Evolutionary conservation across 2,329 filamentous ascomycete species (phyloP), one percentile per base, ranked within the genome.

Genomic region (Diaporthe amygdali): DNA sequence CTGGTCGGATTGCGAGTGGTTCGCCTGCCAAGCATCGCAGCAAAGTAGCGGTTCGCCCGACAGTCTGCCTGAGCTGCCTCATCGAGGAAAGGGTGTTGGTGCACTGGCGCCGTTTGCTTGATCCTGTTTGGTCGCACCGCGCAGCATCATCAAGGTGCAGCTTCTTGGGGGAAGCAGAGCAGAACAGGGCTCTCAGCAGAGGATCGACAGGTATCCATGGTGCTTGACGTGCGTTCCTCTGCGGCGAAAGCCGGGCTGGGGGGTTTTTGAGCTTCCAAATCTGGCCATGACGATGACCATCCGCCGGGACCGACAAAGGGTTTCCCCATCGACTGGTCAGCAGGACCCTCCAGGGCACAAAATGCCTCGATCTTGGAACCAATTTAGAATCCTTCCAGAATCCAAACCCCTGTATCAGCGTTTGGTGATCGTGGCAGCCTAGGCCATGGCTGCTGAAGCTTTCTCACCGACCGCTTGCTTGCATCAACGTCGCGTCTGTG

Each of bases 31-130:
- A 49, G 59, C 55, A 46, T 47, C 46, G 22, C 67, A 59, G 25
- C 51, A n/a, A n/a, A n/a, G n/a, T n/a, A 37, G n/a, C 10, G 27
- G 54, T 67, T 51, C 63, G 68, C 68, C 66, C 39, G 44, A 25
- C 63, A 59, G 63, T 71, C 63, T 54, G 69, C 69, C 64, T 44
- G 7, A 44, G 51, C 52, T 44, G 66, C 55, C 66, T 59, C 49
- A 41, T 66, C 37, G 25, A 69, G 32, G n/a, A 41, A 47, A n/a
- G 49, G n/a, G 41, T 46, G 64, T 56, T 14, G 32, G 61, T 44
- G 27, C 59, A 41, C 56, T 63, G 56, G 56, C 41, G 22, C 27
- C 59, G 67, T 67, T 63, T 70, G 61, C 68, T 61, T 70, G 46
- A 47, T 39, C 41, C 32, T 66, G 34, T 20, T 25, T 55, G n/a